Base-by-base conservation (phyloP, 495 filamentous ascomycete species). In the Glarea lozoyensis region DNA sequence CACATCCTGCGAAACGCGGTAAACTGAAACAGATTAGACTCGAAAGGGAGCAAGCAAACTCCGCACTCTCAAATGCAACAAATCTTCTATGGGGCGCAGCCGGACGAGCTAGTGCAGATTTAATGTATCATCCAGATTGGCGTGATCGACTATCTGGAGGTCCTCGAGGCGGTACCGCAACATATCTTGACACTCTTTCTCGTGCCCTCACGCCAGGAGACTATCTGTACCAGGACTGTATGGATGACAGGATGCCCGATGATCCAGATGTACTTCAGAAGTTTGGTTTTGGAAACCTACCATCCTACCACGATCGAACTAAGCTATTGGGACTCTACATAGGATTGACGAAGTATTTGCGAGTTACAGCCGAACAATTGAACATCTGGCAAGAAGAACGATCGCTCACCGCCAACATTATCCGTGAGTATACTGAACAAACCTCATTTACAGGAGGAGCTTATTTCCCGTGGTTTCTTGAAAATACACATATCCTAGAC, bases 391-490 rank as follows among this genome's bases (percentile, higher is more conserved):
- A 43, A 34, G 36, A 52, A 44, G 53, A 43, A 20, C 46, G 47
- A 25, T 50, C 48, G 17, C 57, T 60, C 17, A 37, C 54, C 35
- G 34, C 42, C 38, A 57, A 57, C 23, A 59, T 59, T 42, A 59
- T 46, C 20, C 40, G 46, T 19, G 47, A 41, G 31, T 57, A 46
- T 21, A 36, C 45, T 20, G 47, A 40, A 30, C 45, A 52, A 43
- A 34, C 18, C 12, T 48, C 54, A 31, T 30, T 44, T 21, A 46
- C 56, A 42, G 47, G 56, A 39, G 36, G 49, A 40, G 22, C 4
- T n/a, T 60, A 59, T 17, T 60, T 60, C 35, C 53, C 56, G 38
- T 61, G 57, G 57, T 55, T 59, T 51, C 45, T 58, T 24, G 46
- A 60, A 29, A 37, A 55, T 51, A 42, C 44, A 10, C 20, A 48